Evolutionary conservation across 306 rosid species (phyloP), one percentile per base, ranked within the genome.

Genomic region (Vigna nakashimae): DNA sequence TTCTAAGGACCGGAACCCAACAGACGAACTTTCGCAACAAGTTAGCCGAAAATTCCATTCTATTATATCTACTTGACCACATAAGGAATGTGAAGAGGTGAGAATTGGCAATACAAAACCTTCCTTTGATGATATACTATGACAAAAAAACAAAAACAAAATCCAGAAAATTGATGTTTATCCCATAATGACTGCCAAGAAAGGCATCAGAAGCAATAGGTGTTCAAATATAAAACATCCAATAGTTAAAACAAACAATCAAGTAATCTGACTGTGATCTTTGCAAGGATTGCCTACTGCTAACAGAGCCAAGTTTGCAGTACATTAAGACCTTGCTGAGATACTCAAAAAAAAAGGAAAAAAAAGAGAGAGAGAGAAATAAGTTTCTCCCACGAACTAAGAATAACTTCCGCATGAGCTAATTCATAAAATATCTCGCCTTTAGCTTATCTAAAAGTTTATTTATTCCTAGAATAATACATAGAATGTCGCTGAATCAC

Each of bases 211-310:
- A 71, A 58, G 22, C n/a, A 22, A 0, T 6, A 26, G 79, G n/a
- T 50, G 38, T 15, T 66, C 71, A 56, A 68, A 65, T 32, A 80
- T 18, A 75, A 77, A 13, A 49, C 69, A 52, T 9, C 6, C n/a
- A 53, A 71, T 42, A 28, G 52, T 30, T 18, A 65, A 73, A 65
- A 51, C 55, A 65, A 55, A 20, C 30, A 80, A 53, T 6, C 36
- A 73, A n/a, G 52, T 13, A 43, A 77, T 83, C 26, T 10, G 9
- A 42, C 43, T 49, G n/a, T 50, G 65, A 75, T 67, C 38, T 58
- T 48, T 3, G n/a, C 59, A 69, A 51, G 20, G 57, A 78, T 74
- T 30, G 62, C 12, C 52, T 38, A 51, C 50, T 30, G 13, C 22
- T 62, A 36, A 63, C 46, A 63, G 48, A 1, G 50, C 72, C 28